Conservation (phyloP, 1,284 basidiomycete genomes). For the Phylloporus gajari region DNA sequence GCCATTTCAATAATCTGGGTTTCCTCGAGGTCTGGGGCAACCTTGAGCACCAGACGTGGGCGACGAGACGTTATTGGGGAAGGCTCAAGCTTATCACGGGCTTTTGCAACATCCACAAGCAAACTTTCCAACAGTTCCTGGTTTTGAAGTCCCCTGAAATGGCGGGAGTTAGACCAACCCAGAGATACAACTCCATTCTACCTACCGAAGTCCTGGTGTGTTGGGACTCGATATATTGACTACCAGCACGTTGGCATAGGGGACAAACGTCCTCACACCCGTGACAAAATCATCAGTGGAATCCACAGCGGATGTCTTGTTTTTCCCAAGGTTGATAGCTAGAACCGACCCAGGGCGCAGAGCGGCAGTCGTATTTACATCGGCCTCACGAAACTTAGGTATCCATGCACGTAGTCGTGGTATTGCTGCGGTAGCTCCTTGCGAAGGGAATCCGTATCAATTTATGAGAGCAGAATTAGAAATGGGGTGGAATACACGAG, state of each 20-base stretch:
- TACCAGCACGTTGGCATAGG: constrained; percentile 92
- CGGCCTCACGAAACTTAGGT: constrained; percentile 61
- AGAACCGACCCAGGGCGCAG: constrained; percentile 78
- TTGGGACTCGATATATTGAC: constrained; percentile 98
- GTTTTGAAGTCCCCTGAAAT: constrained; percentile 80
- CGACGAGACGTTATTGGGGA: constrained; percentile 55
- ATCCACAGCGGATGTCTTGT: constrained; percentile 86
- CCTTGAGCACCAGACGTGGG: constrained; percentile 90
- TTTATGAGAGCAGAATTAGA: constrained; percentile 91
- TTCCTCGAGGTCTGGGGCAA: constrained; percentile 90
- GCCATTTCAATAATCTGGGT: constrained; percentile 88
- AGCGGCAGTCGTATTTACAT: constrained; percentile 61
- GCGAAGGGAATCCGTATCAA: constrained; percentile 98
- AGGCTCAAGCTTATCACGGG: constrained; percentile 72
- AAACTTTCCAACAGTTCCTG: constrained; percentile 78
- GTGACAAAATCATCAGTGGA: constrained; percentile 89
- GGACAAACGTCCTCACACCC: constrained; percentile 87
- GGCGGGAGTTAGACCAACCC: not conserved
- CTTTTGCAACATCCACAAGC: constrained; percentile 77
- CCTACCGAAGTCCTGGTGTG: constrained; percentile 89
- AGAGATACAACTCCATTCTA: constrained; percentile 7
- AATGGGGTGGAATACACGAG: constrained; percentile 90
- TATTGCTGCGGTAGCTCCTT: constrained; percentile 87
- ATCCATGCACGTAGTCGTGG: constrained; percentile 80
- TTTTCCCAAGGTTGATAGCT: constrained; percentile 96